Percentiles rank a stretch among this genome's conserved stretches.
phyloP scores from a whole-genome alignment of 306 rosid species.

The Pyrus betulifolia region DNA sequence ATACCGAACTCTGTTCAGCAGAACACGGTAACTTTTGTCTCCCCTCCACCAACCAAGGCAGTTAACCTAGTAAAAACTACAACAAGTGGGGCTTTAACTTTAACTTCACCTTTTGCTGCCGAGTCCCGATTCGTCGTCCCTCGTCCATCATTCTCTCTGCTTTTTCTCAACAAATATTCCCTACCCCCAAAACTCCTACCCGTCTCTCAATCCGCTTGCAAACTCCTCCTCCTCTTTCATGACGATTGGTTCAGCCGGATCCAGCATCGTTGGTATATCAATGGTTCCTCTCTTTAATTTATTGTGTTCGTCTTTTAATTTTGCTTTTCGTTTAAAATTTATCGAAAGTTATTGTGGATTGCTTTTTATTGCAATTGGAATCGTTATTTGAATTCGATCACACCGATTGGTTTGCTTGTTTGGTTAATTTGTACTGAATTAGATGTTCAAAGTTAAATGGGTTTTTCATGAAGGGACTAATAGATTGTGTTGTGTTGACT shows the following conservation, averaged over 20 bases:
- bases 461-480: background rate
- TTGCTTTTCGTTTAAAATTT: background rate
- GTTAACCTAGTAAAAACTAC: no score
- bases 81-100: no score
- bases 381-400: background rate
- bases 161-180: background rate
- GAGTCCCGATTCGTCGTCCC: background rate
- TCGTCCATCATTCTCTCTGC: background rate
- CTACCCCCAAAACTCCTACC: background rate
- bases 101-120: background rate
- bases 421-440: background rate
- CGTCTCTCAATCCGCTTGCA: background rate
- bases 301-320: background rate
- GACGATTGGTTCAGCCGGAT: slow-evolving; percentile 16
- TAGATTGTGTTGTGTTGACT: background rate
- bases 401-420: background rate
- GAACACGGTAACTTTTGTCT: no score
- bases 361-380: background rate
- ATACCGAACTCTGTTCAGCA: no score
- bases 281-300: background rate
- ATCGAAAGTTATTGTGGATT: background rate
- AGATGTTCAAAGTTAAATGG: background rate
- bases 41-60: no score
- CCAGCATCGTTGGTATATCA: slow-evolving; percentile 6
- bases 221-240: background rate